phyloP scores from a whole-genome alignment of 202 grass and related monocot species.

The Sporobolus alterniflorus region DNA sequence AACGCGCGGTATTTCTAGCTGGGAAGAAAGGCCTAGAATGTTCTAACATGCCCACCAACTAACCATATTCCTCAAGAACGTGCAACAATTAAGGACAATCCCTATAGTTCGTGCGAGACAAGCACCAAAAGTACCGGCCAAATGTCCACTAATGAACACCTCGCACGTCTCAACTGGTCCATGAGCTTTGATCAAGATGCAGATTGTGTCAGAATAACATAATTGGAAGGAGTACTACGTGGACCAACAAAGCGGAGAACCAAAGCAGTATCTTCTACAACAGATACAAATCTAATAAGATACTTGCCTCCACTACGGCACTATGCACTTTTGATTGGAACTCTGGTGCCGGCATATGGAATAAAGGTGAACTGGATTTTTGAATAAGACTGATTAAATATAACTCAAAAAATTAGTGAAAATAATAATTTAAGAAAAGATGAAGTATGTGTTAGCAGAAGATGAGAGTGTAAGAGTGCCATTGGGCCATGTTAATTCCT shows the following conservation, averaged over 20 bases:
- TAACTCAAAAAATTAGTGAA: too few relatives aligned
- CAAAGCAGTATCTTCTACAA: too few relatives aligned
- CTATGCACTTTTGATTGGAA: too few relatives aligned
- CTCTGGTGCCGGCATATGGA: too few relatives aligned
- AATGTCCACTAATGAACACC: neutral
- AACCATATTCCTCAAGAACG: neutral
- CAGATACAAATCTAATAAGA: neutral
- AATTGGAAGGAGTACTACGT: too few relatives aligned
- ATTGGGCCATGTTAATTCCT: neutral
- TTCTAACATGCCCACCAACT: neutral
- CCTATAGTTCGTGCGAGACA: neutral
- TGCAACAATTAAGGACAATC: neutral
- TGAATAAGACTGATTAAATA: too few relatives aligned
- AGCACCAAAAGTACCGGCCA: neutral
- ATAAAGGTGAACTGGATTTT: too few relatives aligned
- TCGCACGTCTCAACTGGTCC: neutral
- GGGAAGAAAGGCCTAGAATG: slow-evolving; percentile 27
- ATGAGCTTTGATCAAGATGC: neutral
- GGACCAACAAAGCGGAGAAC: too few relatives aligned
- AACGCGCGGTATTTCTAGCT: neutral
- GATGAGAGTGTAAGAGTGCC: neutral
- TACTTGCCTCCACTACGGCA: neutral
- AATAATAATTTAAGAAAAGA: too few relatives aligned
- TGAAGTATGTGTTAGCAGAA: neutral
- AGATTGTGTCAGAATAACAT: neutral